phyloP scores from a whole-genome alignment of 441 rosid genomes.

The Syzygium syzygioides region DNA sequence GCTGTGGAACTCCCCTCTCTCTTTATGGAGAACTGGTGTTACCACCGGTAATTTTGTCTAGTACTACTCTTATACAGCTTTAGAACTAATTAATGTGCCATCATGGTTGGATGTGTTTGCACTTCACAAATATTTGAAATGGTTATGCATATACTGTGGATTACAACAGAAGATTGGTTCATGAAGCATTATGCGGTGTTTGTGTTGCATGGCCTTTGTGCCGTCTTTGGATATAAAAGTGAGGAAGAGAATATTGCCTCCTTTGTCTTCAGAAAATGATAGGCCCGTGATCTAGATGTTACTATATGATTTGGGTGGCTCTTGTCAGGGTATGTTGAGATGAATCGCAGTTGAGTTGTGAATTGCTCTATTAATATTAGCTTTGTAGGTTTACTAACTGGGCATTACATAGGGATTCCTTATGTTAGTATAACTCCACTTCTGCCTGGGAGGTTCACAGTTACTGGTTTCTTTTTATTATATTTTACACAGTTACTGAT shows the following conservation, averaged over 20 bases:
- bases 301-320: background rate
- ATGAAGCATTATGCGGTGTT: background rate
- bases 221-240: background rate
- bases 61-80: background rate
- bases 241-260: background rate
- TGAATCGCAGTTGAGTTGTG: background rate
- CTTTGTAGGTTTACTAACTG: no score
- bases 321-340: background rate
- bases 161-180: background rate
- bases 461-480: background rate
- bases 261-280: background rate
- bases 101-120: background rate
- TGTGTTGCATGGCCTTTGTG: background rate
- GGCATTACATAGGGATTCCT: no score
- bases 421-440: no score
- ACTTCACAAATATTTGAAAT: no score
- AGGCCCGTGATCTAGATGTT: background rate
- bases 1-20: constrained; percentile 95
- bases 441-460: no score
- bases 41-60: constrained; percentile 53
- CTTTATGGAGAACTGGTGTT: constrained; percentile 97
- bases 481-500: background rate
- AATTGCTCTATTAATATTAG: background rate
- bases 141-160: background rate
- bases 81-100: background rate